Evolutionary conservation across 768 basidiomycete genomes (phyloP).

Genomic region (Trichaptum fuscoviolaceum): DNA sequence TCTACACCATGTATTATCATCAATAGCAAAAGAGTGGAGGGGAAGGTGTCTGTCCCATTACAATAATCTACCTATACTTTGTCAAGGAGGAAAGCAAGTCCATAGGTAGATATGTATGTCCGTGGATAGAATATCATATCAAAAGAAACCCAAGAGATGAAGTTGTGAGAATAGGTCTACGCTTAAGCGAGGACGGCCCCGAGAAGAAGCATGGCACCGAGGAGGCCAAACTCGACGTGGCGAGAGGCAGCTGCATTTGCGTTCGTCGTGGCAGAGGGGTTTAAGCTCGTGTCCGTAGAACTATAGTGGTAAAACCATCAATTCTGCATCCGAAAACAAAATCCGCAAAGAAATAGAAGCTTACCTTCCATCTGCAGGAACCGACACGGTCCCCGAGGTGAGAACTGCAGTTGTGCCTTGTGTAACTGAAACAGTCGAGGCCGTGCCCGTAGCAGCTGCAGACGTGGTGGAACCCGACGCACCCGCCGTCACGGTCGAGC

Average conservation of each 20-base stretch:
- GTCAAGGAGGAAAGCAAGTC: not conserved
- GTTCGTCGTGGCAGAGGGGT: conserved; percentile 18
- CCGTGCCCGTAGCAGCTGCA: conserved; percentile 24
- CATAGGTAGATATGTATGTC: not conserved
- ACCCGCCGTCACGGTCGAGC: not conserved
- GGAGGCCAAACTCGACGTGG: conserved; percentile 25
- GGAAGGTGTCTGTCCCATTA: not conserved
- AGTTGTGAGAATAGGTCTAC: not conserved
- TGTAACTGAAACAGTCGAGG: conserved; percentile 22
- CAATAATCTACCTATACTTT: not conserved
- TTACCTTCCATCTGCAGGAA: not conserved
- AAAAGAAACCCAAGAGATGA: not conserved
- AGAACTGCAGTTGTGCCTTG: conserved; percentile 15
- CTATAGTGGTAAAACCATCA: conserved; percentile 11
- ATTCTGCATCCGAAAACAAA: conserved; percentile 2
- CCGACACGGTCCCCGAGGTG: conserved; percentile 11
- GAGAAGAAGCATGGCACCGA: conserved; percentile 31
- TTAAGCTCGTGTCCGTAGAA: conserved; percentile 19
- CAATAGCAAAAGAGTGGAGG: not conserved
- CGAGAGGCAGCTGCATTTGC: conserved; percentile 27
- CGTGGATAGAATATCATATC: not conserved
- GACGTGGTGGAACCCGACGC: conserved; percentile 18
- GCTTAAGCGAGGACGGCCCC: conserved; percentile 30
- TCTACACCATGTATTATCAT: not conserved
- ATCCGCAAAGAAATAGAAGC: conserved; percentile 4